Evolutionary conservation across 2,329 filamentous ascomycete species (phyloP).

Genomic region (Alternaria gaisen): DNA sequence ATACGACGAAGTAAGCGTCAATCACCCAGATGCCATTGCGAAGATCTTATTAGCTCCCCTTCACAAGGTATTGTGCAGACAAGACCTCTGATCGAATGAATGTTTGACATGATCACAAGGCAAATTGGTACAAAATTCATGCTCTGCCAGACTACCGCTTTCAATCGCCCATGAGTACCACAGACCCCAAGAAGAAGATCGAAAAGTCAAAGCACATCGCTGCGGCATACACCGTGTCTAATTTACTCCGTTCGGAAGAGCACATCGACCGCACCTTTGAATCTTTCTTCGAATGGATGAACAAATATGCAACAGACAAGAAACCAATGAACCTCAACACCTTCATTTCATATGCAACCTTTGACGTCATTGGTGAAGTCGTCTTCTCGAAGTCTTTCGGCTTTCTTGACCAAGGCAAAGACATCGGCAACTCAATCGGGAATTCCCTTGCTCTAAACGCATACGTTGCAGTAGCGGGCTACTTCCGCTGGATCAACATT

Average conservation of each 20-base stretch:
- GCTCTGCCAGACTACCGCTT: constrained; percentile 54
- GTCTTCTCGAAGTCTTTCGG: constrained; percentile 49
- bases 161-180: constrained; percentile 53
- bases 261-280: constrained; percentile 33
- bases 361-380: constrained; percentile 52
- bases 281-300: constrained; percentile 2
- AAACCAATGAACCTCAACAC: constrained; percentile 31
- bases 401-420: constrained; percentile 31
- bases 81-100: background rate
- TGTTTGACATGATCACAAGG: constrained; percentile 15
- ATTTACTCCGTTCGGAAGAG: constrained; percentile 34
- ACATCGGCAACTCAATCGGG: constrained; percentile 50
- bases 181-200: constrained; percentile 49
- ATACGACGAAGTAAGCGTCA: constrained; percentile 56
- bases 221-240: constrained; percentile 37
- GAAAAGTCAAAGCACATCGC: constrained; percentile 22
- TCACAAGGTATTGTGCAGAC: constrained; percentile 39
- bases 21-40: constrained; percentile 53
- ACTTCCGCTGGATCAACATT: constrained; percentile 23
- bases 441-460: constrained; percentile 24
- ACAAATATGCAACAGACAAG: background rate
- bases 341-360: constrained; percentile 55
- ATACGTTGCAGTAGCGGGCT: constrained; percentile 6
- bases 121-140: constrained; percentile 49
- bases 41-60: constrained; percentile 48